Evolutionary conservation across 2,329 filamentous ascomycete genomes (phyloP).

Genomic region (Zymoseptoria crescenta): DNA sequence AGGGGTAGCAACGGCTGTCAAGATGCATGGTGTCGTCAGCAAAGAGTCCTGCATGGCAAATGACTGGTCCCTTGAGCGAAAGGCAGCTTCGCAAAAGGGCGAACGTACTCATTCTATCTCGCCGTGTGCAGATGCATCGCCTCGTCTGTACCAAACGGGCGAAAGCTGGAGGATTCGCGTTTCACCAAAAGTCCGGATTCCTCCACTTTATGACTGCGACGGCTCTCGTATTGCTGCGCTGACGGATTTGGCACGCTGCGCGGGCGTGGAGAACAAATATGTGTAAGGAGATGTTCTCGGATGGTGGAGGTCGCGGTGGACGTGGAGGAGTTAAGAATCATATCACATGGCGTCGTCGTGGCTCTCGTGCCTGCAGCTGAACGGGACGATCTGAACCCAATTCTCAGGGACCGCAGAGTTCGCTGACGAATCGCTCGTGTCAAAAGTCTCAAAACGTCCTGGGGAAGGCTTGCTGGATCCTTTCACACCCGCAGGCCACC

Average conservation of each 20-base stretch:
- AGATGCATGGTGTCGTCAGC: conserved; percentile 20
- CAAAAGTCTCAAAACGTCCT: not conserved
- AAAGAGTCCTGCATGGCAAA: conserved; percentile 9
- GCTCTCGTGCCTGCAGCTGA: not conserved
- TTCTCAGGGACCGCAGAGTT: not conserved
- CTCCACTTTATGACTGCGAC: not conserved
- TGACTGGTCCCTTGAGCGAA: not conserved
- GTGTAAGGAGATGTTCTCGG: not conserved
- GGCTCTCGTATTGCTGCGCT: not conserved
- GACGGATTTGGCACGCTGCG: not conserved
- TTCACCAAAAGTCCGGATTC: not conserved
- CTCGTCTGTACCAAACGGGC: not conserved
- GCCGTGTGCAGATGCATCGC: conserved; percentile 2
- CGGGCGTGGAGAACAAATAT: not conserved
- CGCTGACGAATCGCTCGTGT: no score
- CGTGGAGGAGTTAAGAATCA: not conserved
- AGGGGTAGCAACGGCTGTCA: conserved; percentile 23
- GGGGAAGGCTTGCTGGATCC: not conserved
- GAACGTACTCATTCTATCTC: conserved; percentile 13
- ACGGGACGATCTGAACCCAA: not conserved
- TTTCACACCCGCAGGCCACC: not conserved
- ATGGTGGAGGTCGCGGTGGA: not conserved
- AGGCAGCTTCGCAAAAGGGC: conserved; percentile 3
- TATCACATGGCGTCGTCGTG: not conserved
- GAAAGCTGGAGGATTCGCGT: not conserved